Evolutionary conservation across 768 basidiomycete species (phyloP), one percentile per base, ranked within the genome.

Genomic region (Hypholoma sublateritium): DNA sequence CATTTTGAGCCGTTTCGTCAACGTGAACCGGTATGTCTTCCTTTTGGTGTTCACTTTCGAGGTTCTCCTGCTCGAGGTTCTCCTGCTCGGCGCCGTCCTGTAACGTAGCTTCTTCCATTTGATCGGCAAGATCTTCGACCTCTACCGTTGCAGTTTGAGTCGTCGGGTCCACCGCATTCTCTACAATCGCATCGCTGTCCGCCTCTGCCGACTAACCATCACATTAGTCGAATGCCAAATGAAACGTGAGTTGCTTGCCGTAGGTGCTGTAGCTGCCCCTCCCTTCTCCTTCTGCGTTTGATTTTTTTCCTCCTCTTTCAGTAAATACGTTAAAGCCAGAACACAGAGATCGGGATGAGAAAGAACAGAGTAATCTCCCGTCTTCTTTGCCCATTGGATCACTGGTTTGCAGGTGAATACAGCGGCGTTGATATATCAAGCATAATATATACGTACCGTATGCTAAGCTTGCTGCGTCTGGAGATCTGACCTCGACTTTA

Each of bases 291-390:
- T 62, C 41, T 72, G 62, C 58, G 72, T 73, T 54, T 69, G 54
- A 19, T 68, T 68, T 57, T 78, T 77, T 36, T 76, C 80, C 67
- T 79, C 78, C 53, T 84, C 76, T 63, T 93, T 84, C 54, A 96
- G 74, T 21, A 86, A 80, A 67, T 91, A 87, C 5, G 95, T 93
- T 63, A 99, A 77, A 1, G 97, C 96, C 49, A 98, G 73, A 36
- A 98, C 86, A 64, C 89, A 88, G 41, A 99, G 70, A 85, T 99
- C 97, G 13, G 95, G 81, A 70, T 88, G 84, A 13, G 94, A 97
- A 37, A 99, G 79, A 46, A 94, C 95, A 42, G 91, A 77, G 68
- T 94, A 95, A 72, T 99, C 97, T 69, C 97, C 97, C 0, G 96
- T 96, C 78, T 92, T 92, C 78, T 94, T 96, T 3, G 97, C 93